phyloP scores from a whole-genome alignment of 352 stramenopile genomes.

The Phytophthora citricola region DNA sequence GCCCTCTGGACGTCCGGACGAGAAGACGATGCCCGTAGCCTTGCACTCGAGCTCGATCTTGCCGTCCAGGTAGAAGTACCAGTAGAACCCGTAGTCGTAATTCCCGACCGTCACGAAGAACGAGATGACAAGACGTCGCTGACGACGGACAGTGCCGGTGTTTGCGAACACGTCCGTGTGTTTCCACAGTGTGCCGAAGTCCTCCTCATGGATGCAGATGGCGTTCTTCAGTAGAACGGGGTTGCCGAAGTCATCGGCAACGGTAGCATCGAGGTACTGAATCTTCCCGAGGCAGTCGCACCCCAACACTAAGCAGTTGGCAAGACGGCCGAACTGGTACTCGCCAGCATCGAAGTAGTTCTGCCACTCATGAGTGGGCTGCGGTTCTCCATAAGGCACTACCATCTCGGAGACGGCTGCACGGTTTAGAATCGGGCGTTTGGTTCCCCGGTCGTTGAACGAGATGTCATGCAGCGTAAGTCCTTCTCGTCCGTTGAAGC shows the following conservation, averaged over 20 bases:
- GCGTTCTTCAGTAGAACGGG: conserved; percentile 66
- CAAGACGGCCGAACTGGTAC: conserved; percentile 72
- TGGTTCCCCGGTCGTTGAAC: conserved; percentile 44
- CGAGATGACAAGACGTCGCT: conserved; percentile 78
- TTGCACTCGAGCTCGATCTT: conserved; percentile 84
- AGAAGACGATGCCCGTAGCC: conserved; percentile 80
- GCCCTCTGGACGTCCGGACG: conserved; percentile 58
- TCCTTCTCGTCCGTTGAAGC: conserved; percentile 84
- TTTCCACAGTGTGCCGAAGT: conserved; percentile 81
- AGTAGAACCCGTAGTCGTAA: conserved; percentile 87
- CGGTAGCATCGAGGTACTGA: conserved; percentile 79
- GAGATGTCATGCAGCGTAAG: conserved; percentile 75
- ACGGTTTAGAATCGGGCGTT: conserved; percentile 65
- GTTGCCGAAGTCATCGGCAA: conserved; percentile 62
- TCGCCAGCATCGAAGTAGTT: conserved; percentile 88
- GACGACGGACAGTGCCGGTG: conserved; percentile 49
- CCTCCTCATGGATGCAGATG: conserved; percentile 88
- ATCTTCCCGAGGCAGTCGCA: conserved; percentile 88
- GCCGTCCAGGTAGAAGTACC: conserved; percentile 75
- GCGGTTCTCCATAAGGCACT: conserved; percentile 79
- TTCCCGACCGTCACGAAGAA: conserved; percentile 88
- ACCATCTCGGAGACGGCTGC: conserved; percentile 82
- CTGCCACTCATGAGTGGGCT: conserved; percentile 70
- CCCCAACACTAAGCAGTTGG: conserved; percentile 74
- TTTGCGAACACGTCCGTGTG: conserved; percentile 49